Percentiles rank a stretch among this genome's conserved stretches.
phyloP scores from a whole-genome alignment of 352 stramenopile species.

The Phytophthora ohioensis region DNA sequence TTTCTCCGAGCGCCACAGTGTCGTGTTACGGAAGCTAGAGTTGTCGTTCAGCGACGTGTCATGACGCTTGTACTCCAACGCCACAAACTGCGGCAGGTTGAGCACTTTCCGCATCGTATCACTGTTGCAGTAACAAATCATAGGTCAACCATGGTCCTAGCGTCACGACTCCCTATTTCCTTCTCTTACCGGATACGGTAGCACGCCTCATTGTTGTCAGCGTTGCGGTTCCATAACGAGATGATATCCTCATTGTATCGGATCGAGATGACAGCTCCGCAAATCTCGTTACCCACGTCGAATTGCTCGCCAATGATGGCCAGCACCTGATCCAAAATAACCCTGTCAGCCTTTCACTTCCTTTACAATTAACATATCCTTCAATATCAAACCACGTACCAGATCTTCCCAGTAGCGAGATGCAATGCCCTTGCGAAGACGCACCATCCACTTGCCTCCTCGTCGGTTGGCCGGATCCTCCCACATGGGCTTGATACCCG shows the following conservation, averaged over 20 bases:
- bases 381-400: conserved; percentile 40
- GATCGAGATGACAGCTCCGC: conserved; percentile 91
- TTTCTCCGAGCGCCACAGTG: conserved; percentile 75
- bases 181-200: conserved; percentile 75
- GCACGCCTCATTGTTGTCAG: conserved; percentile 92
- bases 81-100: conserved; percentile 92
- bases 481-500: conserved; percentile 95
- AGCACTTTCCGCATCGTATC: conserved; percentile 92
- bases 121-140: conserved; percentile 36
- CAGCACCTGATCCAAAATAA: conserved; percentile 60
- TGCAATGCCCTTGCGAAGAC: conserved; percentile 92
- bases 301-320: conserved; percentile 96
- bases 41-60: conserved; percentile 88
- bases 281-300: conserved; percentile 94
- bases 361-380: neutral
- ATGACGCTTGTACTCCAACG: conserved; percentile 94
- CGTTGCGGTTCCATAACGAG: conserved; percentile 95
- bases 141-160: neutral
- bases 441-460: conserved; percentile 94
- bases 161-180: neutral
- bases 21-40: conserved; percentile 84
- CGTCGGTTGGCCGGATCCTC: conserved; percentile 92
- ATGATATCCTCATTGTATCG: conserved; percentile 95
- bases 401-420: conserved; percentile 94
- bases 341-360: conserved; percentile 8